phyloP scores from a whole-genome alignment of 2,329 filamentous ascomycete species.

The Xylaria sp. region DNA sequence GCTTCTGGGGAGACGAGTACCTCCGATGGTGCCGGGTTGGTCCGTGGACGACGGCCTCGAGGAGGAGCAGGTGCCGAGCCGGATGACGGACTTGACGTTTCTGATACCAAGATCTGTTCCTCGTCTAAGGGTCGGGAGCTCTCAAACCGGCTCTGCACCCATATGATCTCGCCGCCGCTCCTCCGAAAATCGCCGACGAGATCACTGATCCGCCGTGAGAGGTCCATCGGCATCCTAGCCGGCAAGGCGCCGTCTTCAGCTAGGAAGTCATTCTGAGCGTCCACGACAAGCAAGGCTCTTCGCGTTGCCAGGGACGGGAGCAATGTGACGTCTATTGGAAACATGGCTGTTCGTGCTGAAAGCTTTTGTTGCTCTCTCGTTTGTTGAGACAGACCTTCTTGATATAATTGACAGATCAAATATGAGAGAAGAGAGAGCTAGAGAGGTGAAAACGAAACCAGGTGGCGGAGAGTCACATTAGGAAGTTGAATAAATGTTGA shows the following conservation, averaged over 20 bases:
- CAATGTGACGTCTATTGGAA: slow-evolving; percentile 65
- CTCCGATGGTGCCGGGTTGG: slow-evolving; percentile 45
- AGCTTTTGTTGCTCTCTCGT: not conserved
- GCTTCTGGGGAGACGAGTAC: slow-evolving; percentile 41
- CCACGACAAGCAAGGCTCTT: slow-evolving; percentile 81
- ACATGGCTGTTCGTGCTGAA: slow-evolving; percentile 53
- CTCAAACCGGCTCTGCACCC: slow-evolving; percentile 82
- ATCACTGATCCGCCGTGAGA: slow-evolving; percentile 72
- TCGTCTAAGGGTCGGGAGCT: slow-evolving; percentile 67
- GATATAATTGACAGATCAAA: slow-evolving; percentile 8
- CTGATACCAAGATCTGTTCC: slow-evolving; percentile 60
- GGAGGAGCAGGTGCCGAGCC: slow-evolving; percentile 32
- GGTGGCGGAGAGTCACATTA: slow-evolving; percentile 2
- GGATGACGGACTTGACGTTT: slow-evolving; percentile 41
- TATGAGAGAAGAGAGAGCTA: not conserved
- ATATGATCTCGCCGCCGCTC: slow-evolving; percentile 77
- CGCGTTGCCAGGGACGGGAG: slow-evolving; percentile 68
- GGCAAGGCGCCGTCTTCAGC: slow-evolving; percentile 73
- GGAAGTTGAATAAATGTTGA: not conserved
- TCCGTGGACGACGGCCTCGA: slow-evolving; percentile 42
- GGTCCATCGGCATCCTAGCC: slow-evolving; percentile 70
- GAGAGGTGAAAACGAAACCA: not conserved
- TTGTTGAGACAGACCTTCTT: slow-evolving; percentile 25
- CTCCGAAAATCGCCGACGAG: slow-evolving; percentile 79
- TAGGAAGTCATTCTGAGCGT: slow-evolving; percentile 92